These are phyloP conservation scores for Coniochaeta hoffmannii DNA, from an alignment of 2,329 filamentous ascomycete genomes.

Conservation along the genomic window DNA sequence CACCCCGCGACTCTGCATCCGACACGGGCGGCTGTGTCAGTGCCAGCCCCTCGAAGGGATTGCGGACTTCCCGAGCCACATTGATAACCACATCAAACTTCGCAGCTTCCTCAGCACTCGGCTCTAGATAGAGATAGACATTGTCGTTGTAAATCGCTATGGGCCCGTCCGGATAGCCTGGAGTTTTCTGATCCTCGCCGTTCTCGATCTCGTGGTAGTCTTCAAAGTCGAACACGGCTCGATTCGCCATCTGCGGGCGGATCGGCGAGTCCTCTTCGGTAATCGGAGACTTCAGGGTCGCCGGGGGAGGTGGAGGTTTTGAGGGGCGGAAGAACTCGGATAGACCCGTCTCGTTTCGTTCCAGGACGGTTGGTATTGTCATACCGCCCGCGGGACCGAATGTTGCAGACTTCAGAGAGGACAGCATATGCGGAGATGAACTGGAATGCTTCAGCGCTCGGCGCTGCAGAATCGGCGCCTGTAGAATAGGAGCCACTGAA, in stretches of 20 bases:
- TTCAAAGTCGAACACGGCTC: conserved; percentile 50
- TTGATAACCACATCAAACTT: conserved; percentile 80
- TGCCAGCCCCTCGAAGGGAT: conserved; percentile 52
- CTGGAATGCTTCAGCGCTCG: conserved; percentile 60
- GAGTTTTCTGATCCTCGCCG: conserved; percentile 72
- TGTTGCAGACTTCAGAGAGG: conserved; percentile 48
- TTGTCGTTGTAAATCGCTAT: conserved; percentile 74
- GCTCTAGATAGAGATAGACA: conserved; percentile 74
- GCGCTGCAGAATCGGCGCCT: conserved; percentile 50
- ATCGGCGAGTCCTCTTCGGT: conserved; percentile 52
- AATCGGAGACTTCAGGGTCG: conserved; percentile 35
- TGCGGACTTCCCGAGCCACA: conserved; percentile 72
- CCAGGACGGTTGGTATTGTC: conserved; percentile 53
- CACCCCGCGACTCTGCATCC: conserved; percentile 22
- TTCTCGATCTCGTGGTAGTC: conserved; percentile 60
- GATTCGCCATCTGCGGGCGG: conserved; percentile 53
- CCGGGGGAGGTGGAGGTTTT: conserved; percentile 26
- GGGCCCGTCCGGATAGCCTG: conserved; percentile 74
- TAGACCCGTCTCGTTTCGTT: conserved; percentile 53
- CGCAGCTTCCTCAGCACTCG: conserved; percentile 67
- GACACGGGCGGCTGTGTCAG: conserved; percentile 18
- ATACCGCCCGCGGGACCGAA: conserved; percentile 57
- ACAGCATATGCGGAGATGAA: conserved; percentile 60
- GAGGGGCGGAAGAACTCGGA: conserved; percentile 50
- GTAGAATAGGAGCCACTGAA: conserved; percentile 23